Percentiles rank a stretch among this genome's conserved stretches.
Evolutionary conservation across 2,329 filamentous ascomycete genomes (phyloP).

Genomic region (Colletotrichum musae): DNA sequence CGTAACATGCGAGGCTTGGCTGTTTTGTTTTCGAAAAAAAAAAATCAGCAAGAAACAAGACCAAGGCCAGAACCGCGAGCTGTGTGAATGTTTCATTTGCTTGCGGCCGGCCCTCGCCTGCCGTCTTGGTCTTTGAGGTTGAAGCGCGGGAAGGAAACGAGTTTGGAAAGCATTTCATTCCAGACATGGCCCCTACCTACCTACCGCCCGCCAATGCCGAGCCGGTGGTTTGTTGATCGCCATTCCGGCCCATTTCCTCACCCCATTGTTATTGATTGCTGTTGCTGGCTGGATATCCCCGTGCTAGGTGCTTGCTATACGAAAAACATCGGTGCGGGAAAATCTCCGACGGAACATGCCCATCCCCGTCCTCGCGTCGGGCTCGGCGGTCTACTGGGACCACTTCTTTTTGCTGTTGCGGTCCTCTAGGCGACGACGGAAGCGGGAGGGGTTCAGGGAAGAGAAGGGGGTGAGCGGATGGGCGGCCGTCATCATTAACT

Average conservation of each 20-base stretch:
- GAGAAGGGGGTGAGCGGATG: neutral
- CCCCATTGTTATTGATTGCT: no score
- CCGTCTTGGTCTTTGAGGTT: constrained; percentile 22
- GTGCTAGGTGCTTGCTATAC: no score
- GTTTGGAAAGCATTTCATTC: neutral
- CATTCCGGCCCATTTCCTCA: neutral
- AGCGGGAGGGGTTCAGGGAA: no score
- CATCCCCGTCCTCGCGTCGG: neutral
- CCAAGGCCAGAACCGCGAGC: neutral
- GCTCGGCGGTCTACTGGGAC: neutral
- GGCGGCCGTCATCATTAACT: constrained; percentile 6
- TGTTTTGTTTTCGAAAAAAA: constrained; percentile 5
- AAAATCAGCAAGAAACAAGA: neutral
- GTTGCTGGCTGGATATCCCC: no score
- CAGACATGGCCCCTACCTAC: no score
- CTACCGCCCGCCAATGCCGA: constrained; percentile 5
- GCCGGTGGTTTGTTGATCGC: constrained; percentile 17
- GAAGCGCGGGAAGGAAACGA: neutral
- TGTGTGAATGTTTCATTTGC: constrained; percentile 1
- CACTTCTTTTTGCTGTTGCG: neutral
- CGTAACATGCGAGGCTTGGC: neutral
- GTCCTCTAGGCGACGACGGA: constrained; percentile 12
- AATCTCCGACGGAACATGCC: constrained; percentile 15
- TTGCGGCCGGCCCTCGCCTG: neutral
- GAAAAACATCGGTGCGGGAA: constrained; percentile 5